phyloP scores from a whole-genome alignment of 352 stramenopile genomes.

The Phytopythium kandeliae region DNA sequence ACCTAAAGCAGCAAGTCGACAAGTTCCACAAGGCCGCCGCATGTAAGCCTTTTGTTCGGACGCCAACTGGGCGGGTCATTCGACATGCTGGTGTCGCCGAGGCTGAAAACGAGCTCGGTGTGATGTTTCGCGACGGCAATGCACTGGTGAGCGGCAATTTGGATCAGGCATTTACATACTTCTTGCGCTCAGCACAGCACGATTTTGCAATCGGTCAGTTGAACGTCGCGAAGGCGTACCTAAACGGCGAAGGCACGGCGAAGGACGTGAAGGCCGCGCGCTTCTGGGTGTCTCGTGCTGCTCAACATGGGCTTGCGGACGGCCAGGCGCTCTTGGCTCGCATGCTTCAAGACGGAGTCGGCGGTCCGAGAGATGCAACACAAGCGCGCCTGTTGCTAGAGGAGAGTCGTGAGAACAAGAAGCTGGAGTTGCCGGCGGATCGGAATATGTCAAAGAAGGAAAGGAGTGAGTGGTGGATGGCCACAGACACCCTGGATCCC shows the following conservation, averaged over 20 bases:
- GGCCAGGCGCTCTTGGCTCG: constrained; percentile 21
- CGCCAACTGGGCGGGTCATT: constrained; percentile 20
- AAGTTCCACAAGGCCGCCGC: constrained; percentile 28
- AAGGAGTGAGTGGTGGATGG: background rate
- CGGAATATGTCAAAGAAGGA: background rate
- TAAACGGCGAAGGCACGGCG: constrained; percentile 17
- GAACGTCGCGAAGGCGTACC: constrained; percentile 26
- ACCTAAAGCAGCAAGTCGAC: constrained; percentile 20
- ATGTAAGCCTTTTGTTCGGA: constrained; percentile 25
- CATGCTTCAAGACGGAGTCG: constrained; percentile 18
- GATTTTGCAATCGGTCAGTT: constrained; percentile 28
- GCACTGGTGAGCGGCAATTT: constrained; percentile 12
- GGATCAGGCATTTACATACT: constrained; percentile 22
- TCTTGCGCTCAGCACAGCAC: constrained; percentile 28
- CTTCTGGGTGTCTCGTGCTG: constrained; percentile 29
- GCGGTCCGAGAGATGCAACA: constrained; percentile 8
- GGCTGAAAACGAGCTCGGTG: constrained; percentile 29
- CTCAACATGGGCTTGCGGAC: constrained; percentile 24
- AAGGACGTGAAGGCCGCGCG: constrained; percentile 19
- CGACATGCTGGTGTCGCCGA: constrained; percentile 26
- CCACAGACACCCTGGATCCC: background rate
- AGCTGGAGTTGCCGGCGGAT: background rate
- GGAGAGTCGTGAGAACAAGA: background rate
- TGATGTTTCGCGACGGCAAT: constrained; percentile 27
- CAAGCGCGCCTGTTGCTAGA: background rate